Base-by-base conservation (phyloP, 2,329 filamentous ascomycete genomes). In the Domatiomyces globalis region DNA sequence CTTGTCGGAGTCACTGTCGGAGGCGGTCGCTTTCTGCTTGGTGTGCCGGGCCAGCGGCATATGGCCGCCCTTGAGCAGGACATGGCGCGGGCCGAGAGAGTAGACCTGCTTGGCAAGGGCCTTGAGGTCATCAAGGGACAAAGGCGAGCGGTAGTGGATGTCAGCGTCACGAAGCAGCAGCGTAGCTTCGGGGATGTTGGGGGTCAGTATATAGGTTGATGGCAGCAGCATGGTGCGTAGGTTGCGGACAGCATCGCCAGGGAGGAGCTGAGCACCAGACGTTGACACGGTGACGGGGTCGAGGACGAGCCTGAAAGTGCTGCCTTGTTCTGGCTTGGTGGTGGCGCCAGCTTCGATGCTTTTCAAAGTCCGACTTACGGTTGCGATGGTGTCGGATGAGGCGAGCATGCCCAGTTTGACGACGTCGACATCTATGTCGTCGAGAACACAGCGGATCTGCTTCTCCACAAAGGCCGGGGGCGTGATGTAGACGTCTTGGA, bases 21-120 rank as follows among this genome's bases (percentile, higher is more conserved):
- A 71, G 0, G 86, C 83, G 0, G 77, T 75, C 5, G 71, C 73
- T 19, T 80, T 73, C 46, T 83, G 77, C 48, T 71, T 74, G 4
- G 75, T 73, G 46, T 83, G 77, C 48, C 71, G 74, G 4, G 75
- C 81, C 56, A 96, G 77, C 1, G 90, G 88, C n/a, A 84, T 67
- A 68, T 96, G 92, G 0, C 90, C 90, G 43, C 90, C 90, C 68
- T 96, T 96, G 53, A 95, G 73, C 8, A 96, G 75, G 27, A 95
- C 84, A 71, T 84, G 88, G 57, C 78, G 77, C 0, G 88, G 83
- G 0, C 89, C 89, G 0, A 94, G 71, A 1, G 67, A 65, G 42
- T 80, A 78, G 6, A 95, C 73, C 10, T 71, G 69, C 55, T 76
- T 79, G 0, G 85, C 87, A 33, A 94, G 73, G 0, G 67, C 62